phyloP scores from a whole-genome alignment of 306 rosid species.

The Betula pendula region DNA sequence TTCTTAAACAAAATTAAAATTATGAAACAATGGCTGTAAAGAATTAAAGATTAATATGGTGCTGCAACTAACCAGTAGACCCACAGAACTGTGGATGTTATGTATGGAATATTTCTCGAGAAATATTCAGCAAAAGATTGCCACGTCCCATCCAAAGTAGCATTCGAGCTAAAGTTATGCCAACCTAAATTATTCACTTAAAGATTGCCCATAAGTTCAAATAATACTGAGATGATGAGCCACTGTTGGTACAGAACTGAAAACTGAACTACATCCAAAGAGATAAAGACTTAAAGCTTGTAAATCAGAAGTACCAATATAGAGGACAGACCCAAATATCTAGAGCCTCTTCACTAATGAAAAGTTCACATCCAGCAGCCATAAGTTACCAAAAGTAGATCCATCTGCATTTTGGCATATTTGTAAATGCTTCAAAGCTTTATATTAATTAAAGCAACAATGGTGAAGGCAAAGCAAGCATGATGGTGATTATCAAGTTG shows the following conservation, averaged over 20 bases:
- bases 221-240: neutral
- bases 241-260: neutral
- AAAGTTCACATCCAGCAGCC: constrained; percentile 77
- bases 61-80: constrained; percentile 59
- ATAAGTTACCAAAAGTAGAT: constrained; percentile 76
- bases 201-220: constrained; percentile 25
- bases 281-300: constrained; percentile 25
- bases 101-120: constrained; percentile 51
- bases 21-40: constrained; percentile 10
- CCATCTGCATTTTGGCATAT: constrained; percentile 46
- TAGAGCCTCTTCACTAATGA: constrained; percentile 74
- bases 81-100: constrained; percentile 56
- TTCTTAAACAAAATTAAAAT: neutral
- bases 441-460: neutral
- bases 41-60: constrained; percentile 6
- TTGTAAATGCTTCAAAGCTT: neutral
- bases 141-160: constrained; percentile 68
- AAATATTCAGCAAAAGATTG: constrained; percentile 58
- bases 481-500: neutral
- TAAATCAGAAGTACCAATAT: constrained; percentile 49
- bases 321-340: constrained; percentile 74
- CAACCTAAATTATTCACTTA: constrained; percentile 46
- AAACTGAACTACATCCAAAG: constrained; percentile 22
- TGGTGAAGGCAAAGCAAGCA: neutral
- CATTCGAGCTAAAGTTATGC: constrained; percentile 57